These are phyloP conservation scores for Colletotrichum magnum DNA, from an alignment of 2,329 filamentous ascomycete species.

Conservation along the genomic window DNA sequence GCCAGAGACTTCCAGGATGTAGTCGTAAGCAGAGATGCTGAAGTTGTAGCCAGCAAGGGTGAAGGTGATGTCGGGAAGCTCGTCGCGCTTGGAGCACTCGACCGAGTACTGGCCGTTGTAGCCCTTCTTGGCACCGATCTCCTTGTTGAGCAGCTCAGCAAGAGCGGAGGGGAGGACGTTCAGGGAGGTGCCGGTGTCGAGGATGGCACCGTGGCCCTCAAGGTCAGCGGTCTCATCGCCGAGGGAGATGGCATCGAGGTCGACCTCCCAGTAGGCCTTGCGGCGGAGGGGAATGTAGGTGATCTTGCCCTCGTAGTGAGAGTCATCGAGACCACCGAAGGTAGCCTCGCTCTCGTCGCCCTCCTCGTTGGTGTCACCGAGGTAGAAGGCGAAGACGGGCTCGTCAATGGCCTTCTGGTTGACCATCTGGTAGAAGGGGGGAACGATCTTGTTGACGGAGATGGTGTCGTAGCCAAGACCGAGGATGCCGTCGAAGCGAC, in stretches of 20 bases:
- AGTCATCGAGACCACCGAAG: conserved; percentile 90
- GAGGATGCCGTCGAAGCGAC: conserved; percentile 96
- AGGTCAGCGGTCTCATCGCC: conserved; percentile 89
- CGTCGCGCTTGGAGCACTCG: conserved; percentile 87
- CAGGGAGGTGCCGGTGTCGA: conserved; percentile 98
- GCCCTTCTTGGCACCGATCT: conserved; percentile 98
- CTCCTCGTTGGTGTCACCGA: conserved; percentile 78
- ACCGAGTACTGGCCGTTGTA: conserved; percentile 97
- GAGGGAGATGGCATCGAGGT: conserved; percentile 91
- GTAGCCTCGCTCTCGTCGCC: conserved; percentile 86
- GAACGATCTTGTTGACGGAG: conserved; percentile 95
- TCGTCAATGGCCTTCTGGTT: conserved; percentile 92
- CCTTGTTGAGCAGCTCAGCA: conserved; percentile 95
- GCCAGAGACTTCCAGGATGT: conserved; percentile 95
- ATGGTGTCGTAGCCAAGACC: conserved; percentile 96
- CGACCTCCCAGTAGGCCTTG: conserved; percentile 99
- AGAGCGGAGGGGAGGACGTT: conserved; percentile 93
- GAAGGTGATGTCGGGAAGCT: conserved; percentile 92
- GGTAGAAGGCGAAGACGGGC: conserved; percentile 96
- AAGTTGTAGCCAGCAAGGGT: conserved; percentile 93
- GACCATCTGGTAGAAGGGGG: conserved; percentile 97
- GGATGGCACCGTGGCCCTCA: conserved; percentile 94
- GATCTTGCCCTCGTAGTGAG: conserved; percentile 87
- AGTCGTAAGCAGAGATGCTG: conserved; percentile 89
- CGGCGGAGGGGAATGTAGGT: conserved; percentile 94